Conservation (phyloP, 192 early-diverging fungal genomes). For the Coemansia sp. region DNA sequence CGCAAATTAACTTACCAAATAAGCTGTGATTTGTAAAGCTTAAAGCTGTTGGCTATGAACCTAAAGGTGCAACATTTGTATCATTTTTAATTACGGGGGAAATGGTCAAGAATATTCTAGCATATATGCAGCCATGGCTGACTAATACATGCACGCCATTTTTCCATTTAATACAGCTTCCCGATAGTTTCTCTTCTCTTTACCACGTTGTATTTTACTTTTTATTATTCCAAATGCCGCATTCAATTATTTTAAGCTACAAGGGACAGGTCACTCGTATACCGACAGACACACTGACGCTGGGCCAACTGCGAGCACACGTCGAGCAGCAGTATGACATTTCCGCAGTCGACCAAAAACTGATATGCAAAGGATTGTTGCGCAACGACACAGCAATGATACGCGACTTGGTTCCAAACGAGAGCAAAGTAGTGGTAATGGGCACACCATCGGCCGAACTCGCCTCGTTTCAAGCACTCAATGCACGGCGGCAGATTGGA, state of each 20-base stretch:
- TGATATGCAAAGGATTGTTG: conserved; percentile 28
- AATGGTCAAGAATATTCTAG: not conserved
- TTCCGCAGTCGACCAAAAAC: conserved; percentile 23
- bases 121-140: not conserved
- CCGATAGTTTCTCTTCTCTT: not conserved
- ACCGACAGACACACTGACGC: conserved; percentile 2
- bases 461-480: conserved; percentile 7
- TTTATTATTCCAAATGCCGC: not conserved
- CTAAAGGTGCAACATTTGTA: too few species aligned
- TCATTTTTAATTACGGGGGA: too few species aligned
- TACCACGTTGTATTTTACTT: not conserved
- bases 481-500: conserved; percentile 13
- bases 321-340: conserved; percentile 29
- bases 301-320: conserved; percentile 25
- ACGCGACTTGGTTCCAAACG: conserved; percentile 4
- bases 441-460: conserved; percentile 28
- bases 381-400: not conserved
- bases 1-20: too few species aligned
- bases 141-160: not conserved
- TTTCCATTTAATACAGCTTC: not conserved
- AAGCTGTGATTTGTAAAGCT: too few species aligned
- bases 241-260: conserved; percentile 22
- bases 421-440: conserved; percentile 27
- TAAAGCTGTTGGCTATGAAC: too few species aligned
- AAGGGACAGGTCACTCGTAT: conserved; percentile 18